Evolutionary conservation across 2,329 filamentous ascomycete genomes (phyloP).

Genomic region (Xylogone sp.): DNA sequence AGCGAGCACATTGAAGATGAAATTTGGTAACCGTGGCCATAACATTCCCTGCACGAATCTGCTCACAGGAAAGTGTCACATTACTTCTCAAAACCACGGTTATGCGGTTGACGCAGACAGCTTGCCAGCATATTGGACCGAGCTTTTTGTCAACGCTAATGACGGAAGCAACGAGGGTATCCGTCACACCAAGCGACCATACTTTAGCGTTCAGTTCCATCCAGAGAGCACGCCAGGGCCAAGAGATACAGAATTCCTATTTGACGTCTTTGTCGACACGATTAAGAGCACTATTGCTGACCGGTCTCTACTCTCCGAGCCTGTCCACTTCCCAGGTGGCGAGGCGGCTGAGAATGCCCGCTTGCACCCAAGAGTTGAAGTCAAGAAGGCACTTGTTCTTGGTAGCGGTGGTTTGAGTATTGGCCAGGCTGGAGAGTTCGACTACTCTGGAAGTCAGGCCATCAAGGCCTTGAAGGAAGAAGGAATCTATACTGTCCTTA

Average conservation of each 20-base stretch:
- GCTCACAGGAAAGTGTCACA: constrained; percentile 94
- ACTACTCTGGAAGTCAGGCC: constrained; percentile 96
- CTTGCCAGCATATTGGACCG: constrained; percentile 77
- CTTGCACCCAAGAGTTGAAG: constrained; percentile 72
- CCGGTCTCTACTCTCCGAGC: constrained; percentile 60
- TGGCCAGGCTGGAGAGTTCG: constrained; percentile 96
- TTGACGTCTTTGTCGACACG: constrained; percentile 91
- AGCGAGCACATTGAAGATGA: constrained; percentile 89
- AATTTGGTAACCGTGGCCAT: constrained; percentile 97
- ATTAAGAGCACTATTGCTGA: constrained; percentile 70
- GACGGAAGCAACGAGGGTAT: constrained; percentile 98
- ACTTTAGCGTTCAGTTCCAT: constrained; percentile 99
- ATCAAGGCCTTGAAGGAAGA: constrained; percentile 98
- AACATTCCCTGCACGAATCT: constrained; percentile 98
- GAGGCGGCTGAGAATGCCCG: constrained; percentile 74
- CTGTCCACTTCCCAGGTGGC: constrained; percentile 85
- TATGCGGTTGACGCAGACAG: constrained; percentile 83
- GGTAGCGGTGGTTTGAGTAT: constrained; percentile 95
- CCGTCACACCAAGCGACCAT: constrained; percentile 77
- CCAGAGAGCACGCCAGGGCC: constrained; percentile 95
- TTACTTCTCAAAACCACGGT: constrained; percentile 98
- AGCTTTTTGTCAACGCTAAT: constrained; percentile 97
- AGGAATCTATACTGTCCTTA: constrained; percentile 94
- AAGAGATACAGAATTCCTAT: constrained; percentile 91
- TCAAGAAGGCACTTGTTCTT: constrained; percentile 92